phyloP scores from a whole-genome alignment of 345 rosid species.

The Microthlaspi erraticum region DNA sequence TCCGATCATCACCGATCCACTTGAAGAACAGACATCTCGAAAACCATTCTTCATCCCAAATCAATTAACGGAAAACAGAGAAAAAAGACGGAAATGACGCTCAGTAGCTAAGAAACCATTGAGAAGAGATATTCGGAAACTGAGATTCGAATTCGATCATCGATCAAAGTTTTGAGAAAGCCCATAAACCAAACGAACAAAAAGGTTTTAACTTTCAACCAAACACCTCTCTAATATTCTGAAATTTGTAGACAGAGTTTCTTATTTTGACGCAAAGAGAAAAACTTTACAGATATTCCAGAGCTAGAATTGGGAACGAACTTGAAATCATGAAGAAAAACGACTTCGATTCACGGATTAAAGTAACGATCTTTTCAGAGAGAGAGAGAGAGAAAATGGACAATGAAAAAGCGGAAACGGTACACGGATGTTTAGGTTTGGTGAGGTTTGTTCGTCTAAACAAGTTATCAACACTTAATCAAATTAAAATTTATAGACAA shows the following conservation, averaged over 20 bases:
- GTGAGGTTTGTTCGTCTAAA: constrained; percentile 40
- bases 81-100: neutral
- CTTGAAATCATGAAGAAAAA: neutral
- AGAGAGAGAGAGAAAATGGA: neutral
- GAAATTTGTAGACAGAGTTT: neutral
- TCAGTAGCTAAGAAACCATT: constrained; percentile 5
- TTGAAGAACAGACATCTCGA: constrained; percentile 31
- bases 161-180: neutral
- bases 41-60: constrained; percentile 34
- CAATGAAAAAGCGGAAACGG: constrained; percentile 32
- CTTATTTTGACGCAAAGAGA: neutral
- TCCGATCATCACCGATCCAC: constrained; percentile 36
- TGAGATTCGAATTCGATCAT: constrained; percentile 15
- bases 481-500: neutral
- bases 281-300: neutral
- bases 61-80: neutral
- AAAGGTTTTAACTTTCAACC: constrained; percentile 25
- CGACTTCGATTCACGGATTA: constrained; percentile 24
- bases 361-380: constrained; percentile 1
- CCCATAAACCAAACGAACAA: neutral
- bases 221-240: neutral
- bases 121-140: neutral
- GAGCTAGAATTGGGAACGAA: neutral
- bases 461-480: constrained; percentile 4
- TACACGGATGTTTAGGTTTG: constrained; percentile 36